Conservation (phyloP, 75 land plant species). For the Larix kaempferi region DNA sequence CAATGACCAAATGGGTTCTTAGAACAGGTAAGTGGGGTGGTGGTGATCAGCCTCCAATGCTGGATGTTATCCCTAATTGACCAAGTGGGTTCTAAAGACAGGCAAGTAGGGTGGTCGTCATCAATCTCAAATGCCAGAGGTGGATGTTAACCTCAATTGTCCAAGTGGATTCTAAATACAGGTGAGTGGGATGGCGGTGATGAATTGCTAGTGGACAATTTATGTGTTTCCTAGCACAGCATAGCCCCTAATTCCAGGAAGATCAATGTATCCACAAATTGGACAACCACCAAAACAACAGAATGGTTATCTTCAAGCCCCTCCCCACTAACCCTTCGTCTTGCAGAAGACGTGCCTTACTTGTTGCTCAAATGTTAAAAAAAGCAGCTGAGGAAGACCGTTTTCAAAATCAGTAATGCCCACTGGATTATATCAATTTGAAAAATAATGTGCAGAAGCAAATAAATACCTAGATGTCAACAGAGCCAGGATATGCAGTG, state of each 20-base stretch:
- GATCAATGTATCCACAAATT: too few relatives aligned
- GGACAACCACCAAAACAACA: too few relatives aligned
- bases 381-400: neutral
- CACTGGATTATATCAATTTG: neutral
- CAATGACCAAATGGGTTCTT: neutral
- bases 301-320: too few relatives aligned
- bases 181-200: too few relatives aligned
- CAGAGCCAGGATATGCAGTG: slow-evolving; percentile 60
- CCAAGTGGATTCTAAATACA: too few relatives aligned
- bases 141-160: neutral
- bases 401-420: neutral
- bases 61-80: neutral
- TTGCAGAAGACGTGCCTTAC: too few relatives aligned
- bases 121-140: neutral
- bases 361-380: neutral
- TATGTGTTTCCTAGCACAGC: too few relatives aligned
- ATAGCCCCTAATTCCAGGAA: too few relatives aligned
- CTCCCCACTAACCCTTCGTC: too few relatives aligned
- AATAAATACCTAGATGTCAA: slow-evolving; percentile 48
- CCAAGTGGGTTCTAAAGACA: neutral
- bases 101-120: neutral
- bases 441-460: neutral
- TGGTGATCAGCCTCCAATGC: neutral
- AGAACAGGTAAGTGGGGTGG: neutral
- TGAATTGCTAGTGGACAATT: neutral